Evolutionary conservation across 192 early-diverging fungal species (phyloP).

Genomic region (Backusella australiensis): DNA sequence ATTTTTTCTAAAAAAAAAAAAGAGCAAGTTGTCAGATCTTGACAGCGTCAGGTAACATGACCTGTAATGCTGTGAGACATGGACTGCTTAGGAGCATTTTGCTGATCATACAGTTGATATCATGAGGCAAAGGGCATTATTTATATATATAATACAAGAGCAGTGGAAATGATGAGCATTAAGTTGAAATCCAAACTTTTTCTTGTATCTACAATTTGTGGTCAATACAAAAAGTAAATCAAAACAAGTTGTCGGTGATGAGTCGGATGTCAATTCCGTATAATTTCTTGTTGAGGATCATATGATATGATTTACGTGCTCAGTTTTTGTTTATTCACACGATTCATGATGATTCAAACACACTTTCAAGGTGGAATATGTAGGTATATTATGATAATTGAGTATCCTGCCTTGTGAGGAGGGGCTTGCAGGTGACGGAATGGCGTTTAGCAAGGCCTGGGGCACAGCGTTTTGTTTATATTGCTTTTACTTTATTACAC

Average conservation of each 20-base stretch:
- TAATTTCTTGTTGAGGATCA: conserved; percentile 98
- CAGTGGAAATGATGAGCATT: conserved; percentile 27
- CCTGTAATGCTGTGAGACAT: conserved; percentile 99
- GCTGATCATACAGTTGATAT: conserved; percentile 98
- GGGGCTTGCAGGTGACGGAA: conserved; percentile 93
- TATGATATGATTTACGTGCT: conserved; percentile 95
- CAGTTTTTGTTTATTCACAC: conserved; percentile 95
- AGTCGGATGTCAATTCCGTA: conserved; percentile 98
- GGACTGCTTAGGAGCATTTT: conserved; percentile 94
- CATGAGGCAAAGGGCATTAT: conserved; percentile 64
- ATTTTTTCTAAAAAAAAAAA: background rate
- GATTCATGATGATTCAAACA: conserved; percentile 43
- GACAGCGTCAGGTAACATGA: conserved; percentile 96
- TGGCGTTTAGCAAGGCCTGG: conserved; percentile 94
- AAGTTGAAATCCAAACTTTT: conserved; percentile 81
- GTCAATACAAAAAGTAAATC: conserved; percentile 81
- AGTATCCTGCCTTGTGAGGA: conserved; percentile 74
- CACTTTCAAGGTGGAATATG: conserved; percentile 91
- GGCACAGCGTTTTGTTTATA: conserved; percentile 78
- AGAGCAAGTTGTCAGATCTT: conserved; percentile 84
- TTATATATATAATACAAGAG: background rate
- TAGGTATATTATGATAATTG: conserved; percentile 94
- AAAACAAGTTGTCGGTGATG: conserved; percentile 96
- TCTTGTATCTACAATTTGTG: conserved; percentile 98
- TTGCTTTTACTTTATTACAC: conserved; percentile 31